Percentiles rank a stretch among this genome's conserved stretches.
These are phyloP conservation scores for Solanum peruvianum DNA, from an alignment of 257 asterid genomes.

Conservation along the genomic window DNA sequence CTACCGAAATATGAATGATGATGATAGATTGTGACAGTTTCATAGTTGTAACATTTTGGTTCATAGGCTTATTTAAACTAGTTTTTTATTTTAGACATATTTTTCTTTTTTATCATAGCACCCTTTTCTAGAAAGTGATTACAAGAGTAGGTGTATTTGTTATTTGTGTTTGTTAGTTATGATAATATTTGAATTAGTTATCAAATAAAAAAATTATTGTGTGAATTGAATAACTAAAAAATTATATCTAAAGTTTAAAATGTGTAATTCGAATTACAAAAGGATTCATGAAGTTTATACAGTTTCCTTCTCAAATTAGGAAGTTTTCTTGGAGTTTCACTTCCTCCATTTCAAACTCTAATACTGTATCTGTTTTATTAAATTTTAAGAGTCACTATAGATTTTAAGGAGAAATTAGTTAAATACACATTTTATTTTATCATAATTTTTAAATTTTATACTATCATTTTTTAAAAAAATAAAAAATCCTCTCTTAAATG, in stretches of 20 bases:
- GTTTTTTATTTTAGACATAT: neutral
- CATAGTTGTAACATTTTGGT: neutral
- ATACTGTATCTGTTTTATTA: too few species aligned
- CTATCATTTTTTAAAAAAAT: too few species aligned
- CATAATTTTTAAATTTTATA: fast-evolving
- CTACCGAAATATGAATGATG: too few species aligned
- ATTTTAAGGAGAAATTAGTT: neutral
- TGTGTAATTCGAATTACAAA: neutral
- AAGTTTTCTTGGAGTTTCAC: neutral
- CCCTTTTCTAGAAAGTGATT: neutral
- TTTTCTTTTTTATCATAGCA: neutral
- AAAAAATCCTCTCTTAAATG: neutral
- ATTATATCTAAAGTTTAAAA: too few species aligned
- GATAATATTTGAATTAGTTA: neutral
- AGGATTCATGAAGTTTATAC: neutral
- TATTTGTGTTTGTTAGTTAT: neutral
- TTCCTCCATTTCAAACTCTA: neutral
- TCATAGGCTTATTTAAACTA: neutral
- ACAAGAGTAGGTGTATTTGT: neutral
- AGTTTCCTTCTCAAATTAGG: neutral
- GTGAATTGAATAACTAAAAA: too few species aligned
- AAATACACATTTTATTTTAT: too few species aligned
- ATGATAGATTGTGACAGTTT: too few species aligned
- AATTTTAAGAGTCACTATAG: too few species aligned
- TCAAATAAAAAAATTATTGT: too few species aligned